Evolutionary conservation across 1,284 basidiomycete genomes (phyloP), one percentile per base, ranked within the genome.

Genomic region (Chondrostereum purpureum): DNA sequence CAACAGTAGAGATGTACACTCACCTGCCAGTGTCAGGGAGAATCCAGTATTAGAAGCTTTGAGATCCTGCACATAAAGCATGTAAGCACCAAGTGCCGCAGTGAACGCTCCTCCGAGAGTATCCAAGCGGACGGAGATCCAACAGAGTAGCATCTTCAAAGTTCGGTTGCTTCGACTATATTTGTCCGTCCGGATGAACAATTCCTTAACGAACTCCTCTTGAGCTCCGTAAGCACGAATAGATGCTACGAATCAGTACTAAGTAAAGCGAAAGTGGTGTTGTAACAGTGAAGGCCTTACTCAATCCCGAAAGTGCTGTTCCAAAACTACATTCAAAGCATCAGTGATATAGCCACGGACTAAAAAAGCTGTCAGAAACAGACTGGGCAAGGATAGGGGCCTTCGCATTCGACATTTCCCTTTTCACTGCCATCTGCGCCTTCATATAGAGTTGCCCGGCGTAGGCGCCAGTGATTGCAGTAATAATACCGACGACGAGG

Each of bases 381-480:
- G 27, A 38, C 21, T 31, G 34, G 14, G 23, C 68, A 66, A 85
- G 69, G 5, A 88, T 74, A 0, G 84, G 84, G 3, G 78, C 70
- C 49, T 72, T 75, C 6, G 79, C 76, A 59, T 85, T 86, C 34
- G 76, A 80, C 82, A 82, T 82, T 56, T 86, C 79, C 13, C 81
- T 72, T 24, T 52, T 52, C 6, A 52, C 46, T 1, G 50, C 43
- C 2, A 54, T 39, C 34, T 50, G 48, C 3, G 50, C 50, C 10
- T 69, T 67, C 41, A 73, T 74, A 54, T 80, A 82, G 33, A 81
- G 59, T 44, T 69, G 69, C 16, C 56, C 59, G 21, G 53, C 31
- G 35, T 40, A 48, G 6, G 39, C 49, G 8, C 59, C 59, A 8
- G 55, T 65, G 10, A 74, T 59, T 44, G 69, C 69, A 13, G 73